Conservation (phyloP, 1,284 basidiomycete genomes). For the Schizophyllum amplum region DNA sequence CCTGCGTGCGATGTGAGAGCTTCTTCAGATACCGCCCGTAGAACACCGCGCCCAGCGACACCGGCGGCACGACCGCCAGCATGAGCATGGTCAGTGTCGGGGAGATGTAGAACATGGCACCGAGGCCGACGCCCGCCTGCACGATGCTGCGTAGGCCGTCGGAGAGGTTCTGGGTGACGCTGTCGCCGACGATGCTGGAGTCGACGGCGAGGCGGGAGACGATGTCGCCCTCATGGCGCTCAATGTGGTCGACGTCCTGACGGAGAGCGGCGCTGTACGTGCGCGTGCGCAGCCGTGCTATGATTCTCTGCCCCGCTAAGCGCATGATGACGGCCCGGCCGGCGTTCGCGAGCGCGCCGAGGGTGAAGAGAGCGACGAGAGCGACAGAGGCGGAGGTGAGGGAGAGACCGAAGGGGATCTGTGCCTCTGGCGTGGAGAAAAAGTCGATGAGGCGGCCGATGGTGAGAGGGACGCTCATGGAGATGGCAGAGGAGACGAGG, state of each 20-base stretch:
- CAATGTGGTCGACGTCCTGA: conserved; percentile 92
- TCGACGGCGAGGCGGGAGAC: conserved; percentile 89
- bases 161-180: conserved; percentile 86
- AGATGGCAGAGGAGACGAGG: conserved; percentile 68
- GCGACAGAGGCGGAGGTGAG: conserved; percentile 74
- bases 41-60: conserved; percentile 91
- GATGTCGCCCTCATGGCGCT: conserved; percentile 91
- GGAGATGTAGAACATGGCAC: conserved; percentile 95
- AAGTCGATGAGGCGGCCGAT: conserved; percentile 91
- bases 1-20: conserved; percentile 88
- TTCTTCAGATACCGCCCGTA: conserved; percentile 94
- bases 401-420: conserved; percentile 73
- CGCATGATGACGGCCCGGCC: conserved; percentile 86
- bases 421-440: conserved; percentile 55
- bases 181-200: conserved; percentile 92
- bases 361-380: conserved; percentile 76
- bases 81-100: conserved; percentile 87
- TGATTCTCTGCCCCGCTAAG: conserved; percentile 87
- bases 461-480: conserved; percentile 86
- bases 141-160: conserved; percentile 86
- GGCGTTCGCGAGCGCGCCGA: conserved; percentile 85
- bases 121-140: conserved; percentile 84
- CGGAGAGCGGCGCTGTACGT: conserved; percentile 77
- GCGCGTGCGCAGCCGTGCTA: conserved; percentile 78
- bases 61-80: conserved; percentile 91